Evolutionary conservation across 2,329 filamentous ascomycete genomes (phyloP).

Genomic region (Cadophora luteo-olivacea): DNA sequence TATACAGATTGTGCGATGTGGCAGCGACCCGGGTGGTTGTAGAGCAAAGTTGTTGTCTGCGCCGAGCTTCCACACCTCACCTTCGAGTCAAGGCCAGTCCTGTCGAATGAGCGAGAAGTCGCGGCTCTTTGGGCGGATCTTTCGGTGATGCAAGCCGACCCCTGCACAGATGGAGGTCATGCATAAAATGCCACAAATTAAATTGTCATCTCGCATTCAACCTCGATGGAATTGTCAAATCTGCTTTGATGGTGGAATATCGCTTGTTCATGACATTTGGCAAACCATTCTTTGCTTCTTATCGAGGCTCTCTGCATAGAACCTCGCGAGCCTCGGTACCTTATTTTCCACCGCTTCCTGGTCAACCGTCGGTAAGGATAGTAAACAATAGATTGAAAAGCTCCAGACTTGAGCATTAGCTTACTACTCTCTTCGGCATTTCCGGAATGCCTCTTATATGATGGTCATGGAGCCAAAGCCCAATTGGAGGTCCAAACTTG

Average conservation of each 20-base stretch:
- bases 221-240: background rate
- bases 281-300: background rate
- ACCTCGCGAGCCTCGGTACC: background rate
- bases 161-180: conserved; percentile 26
- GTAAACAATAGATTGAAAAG: conserved; percentile 15
- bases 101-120: conserved; percentile 1
- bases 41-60: conserved; percentile 23
- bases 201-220: background rate
- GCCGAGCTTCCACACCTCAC: conserved; percentile 21
- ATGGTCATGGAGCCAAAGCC: conserved; percentile 34
- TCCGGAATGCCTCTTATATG: conserved; percentile 24
- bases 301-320: background rate
- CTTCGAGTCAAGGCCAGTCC: background rate
- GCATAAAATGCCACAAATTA: conserved; percentile 27
- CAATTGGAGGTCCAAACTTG: conserved; percentile 42
- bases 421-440: conserved; percentile 18
- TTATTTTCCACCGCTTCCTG: conserved; percentile 6
- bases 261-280: background rate
- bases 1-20: conserved; percentile 29
- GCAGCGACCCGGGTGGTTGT: conserved; percentile 22
- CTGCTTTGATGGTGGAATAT: background rate
- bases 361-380: conserved; percentile 9
- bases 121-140: conserved; percentile 30
- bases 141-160: conserved; percentile 25
- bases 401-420: background rate